Conservation (phyloP, 148 eudicot species). For the Fallopia convolvulus region DNA sequence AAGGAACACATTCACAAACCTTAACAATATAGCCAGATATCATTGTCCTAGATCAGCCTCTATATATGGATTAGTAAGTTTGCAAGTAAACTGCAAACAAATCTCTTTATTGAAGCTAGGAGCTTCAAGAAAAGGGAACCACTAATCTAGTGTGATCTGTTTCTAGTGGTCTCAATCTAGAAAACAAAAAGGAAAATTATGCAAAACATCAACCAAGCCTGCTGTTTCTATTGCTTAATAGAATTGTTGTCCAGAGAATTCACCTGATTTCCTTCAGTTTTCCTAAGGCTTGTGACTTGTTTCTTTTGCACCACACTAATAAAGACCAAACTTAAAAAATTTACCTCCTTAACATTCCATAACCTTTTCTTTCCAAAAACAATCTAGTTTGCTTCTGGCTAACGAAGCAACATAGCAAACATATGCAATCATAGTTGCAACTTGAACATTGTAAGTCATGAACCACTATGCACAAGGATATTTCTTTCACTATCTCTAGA, state of each 20-base stretch:
- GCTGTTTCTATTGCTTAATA: neutral
- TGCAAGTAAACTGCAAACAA: neutral
- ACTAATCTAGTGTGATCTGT: too few species aligned
- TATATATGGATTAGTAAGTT: neutral
- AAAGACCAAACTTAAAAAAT: neutral
- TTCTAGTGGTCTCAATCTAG: neutral
- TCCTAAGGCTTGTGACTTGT: neutral
- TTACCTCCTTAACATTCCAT: neutral
- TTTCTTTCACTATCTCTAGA: neutral
- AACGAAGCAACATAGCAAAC: neutral
- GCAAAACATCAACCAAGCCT: too few species aligned
- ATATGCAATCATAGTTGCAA: neutral
- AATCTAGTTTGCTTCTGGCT: neutral
- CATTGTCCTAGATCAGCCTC: neutral
- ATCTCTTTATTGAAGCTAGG: neutral
- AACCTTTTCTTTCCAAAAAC: neutral
- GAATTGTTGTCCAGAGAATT: neutral
- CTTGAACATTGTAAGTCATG: neutral
- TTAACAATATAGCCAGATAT: neutral
- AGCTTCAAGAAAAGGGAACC: neutral
- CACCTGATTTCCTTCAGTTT: neutral
- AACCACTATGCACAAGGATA: neutral
- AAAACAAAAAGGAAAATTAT: neutral
- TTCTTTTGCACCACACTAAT: neutral
- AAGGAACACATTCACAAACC: neutral